These are phyloP conservation scores for Kodamaea anthophila DNA, from an alignment of 1,139 yeast genomes.

Conservation along the genomic window DNA sequence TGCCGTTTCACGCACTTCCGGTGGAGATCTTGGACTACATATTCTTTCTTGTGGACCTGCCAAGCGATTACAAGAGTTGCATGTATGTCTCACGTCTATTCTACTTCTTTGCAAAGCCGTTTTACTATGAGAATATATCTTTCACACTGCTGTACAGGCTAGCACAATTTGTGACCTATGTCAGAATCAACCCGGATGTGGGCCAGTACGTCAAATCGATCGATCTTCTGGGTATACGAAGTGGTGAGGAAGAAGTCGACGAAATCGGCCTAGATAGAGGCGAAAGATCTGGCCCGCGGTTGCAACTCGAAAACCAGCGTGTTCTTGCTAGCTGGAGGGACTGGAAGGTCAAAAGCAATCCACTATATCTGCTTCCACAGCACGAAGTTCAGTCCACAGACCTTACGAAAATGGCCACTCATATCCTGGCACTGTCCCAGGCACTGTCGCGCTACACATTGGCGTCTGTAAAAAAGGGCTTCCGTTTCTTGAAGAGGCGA, in stretches of 20 bases:
- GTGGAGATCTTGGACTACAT: slow-evolving; percentile 31
- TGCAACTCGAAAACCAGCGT: slow-evolving; percentile 9
- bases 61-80: slow-evolving; percentile 27
- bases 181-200: slow-evolving; percentile 48
- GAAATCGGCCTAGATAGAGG: not conserved
- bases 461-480: slow-evolving; percentile 16
- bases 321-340: slow-evolving; percentile 79
- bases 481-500: slow-evolving; percentile 21
- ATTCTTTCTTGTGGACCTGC: slow-evolving; percentile 25
- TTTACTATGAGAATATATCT: slow-evolving; percentile 47
- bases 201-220: slow-evolving; percentile 51
- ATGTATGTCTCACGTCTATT: slow-evolving; percentile 46
- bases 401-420: slow-evolving; percentile 1
- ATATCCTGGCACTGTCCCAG: slow-evolving; percentile 1
- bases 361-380: slow-evolving; percentile 41
- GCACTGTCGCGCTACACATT: slow-evolving; percentile 2
- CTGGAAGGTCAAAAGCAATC: slow-evolving; percentile 73
- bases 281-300: not conserved
- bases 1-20: slow-evolving; percentile 24
- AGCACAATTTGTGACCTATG: slow-evolving; percentile 67
- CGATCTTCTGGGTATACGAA: slow-evolving; percentile 49
- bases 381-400: slow-evolving; percentile 1
- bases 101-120: slow-evolving; percentile 46
- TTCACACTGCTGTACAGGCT: slow-evolving; percentile 67
- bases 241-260: slow-evolving; percentile 38